Base-by-base conservation (phyloP, 129 eudicot genomes). In the Lactuca saligna region DNA sequence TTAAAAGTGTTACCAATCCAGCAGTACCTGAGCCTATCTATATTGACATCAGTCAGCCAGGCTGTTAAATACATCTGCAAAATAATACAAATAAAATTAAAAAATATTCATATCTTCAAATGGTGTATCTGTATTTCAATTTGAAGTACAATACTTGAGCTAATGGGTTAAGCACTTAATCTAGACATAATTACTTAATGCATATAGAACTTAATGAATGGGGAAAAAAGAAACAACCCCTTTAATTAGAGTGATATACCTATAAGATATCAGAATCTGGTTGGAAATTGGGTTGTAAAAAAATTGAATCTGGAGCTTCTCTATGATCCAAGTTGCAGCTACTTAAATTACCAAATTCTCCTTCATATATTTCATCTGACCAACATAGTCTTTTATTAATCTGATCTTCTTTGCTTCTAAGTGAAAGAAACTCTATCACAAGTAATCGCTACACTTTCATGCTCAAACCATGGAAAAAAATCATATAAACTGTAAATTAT, bases 31-130 rank as follows among this genome's bases (percentile, higher is more conserved):
- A 57, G 49, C 44, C 65, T 85, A 70, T 93, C 96, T 15, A 93
- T 70, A 61, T 89, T 87, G 29, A 85, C 90, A 51, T 87, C 92
- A 54, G 80, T 84, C 56, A 93, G 80, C 99, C 97, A 93, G 50
- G 95, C 82, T 75, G 95, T 93, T 57, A 93, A 64, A 74, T 89
- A 89, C 31, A 87, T 84, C 95, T 92, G 90, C 72, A 73, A 69
- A 44, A 62, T 13, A 63, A 54, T 14, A 62, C 77, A 62, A 32
- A 56, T 7, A 8, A 44, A 74, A 41, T 57, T 33, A 65, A 49
- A 57, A 48, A 16, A 76, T 35, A 50, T 14, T 72, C 54, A 73
- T 14, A 73, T 9, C 25, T 20, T 20, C 16, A 75, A 49, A 34
- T 7, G 56, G 7, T 37, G 20, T 32, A 37, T 32, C 11, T 62